Evolutionary conservation across 345 rosid genomes (phyloP), one percentile per base, ranked within the genome.

Genomic region (Aethionema arabicum): DNA sequence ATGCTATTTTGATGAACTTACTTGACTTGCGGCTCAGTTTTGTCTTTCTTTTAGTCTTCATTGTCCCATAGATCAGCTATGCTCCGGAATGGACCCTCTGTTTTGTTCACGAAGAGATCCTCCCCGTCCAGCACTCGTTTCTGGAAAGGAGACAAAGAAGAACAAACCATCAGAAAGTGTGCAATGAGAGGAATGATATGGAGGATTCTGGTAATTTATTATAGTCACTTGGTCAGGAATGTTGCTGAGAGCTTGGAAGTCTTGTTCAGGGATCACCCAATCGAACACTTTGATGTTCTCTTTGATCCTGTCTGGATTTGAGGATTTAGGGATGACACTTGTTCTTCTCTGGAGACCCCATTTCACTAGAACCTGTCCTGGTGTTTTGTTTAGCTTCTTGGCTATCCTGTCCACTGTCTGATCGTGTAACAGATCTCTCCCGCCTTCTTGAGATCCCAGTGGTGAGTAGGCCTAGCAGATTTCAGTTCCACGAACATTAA

Each of bases 341-440:
- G 80, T 80, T 46, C 83, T 82, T 76, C 82, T 78, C 59, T 83
- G 83, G 4, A 85, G 2, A 0, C 63, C 88, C 86, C 92, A 81
- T 32, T 68, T 79, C 49, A 83, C 75, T 41, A 85, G 71, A 30
- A 79, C 72, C 73, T 79, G 78, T 2, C 77, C 83, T 0, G 85
- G 78, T 0, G 59, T 79, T 73, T 78, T 83, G 77, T 73, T 83
- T 68, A 83, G 70, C 76, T 83, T 79, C 43, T 65, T 79, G 0
- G 84, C 77, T 30, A 81, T 55, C 51, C 60, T 61, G 21, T 85
- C 76, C 27, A 79, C 83, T 0, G 68, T 56, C 31, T 65, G 61
- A 21, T 84, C 85, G 6, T 74, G 83, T 59, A 71, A 65, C 13
- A 80, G 74, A 64, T 78, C 84, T 53, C 85, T 72, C 9, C 85